Evolutionary conservation across 495 filamentous ascomycete species (phyloP), one percentile per base, ranked within the genome.

Genomic region (Xylaria scruposa): DNA sequence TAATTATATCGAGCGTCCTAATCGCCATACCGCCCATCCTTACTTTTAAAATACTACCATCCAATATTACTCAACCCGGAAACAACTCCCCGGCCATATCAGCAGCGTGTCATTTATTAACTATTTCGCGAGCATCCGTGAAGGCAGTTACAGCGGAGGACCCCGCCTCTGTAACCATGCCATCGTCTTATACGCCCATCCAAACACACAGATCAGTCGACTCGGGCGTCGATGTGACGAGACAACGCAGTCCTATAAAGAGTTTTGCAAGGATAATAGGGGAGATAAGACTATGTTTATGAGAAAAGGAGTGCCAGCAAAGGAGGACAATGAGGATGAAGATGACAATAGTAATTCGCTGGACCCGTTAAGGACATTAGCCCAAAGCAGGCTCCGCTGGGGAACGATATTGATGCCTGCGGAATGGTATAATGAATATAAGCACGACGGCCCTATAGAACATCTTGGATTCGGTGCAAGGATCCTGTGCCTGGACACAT

Each of bases 21-120:
- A 61, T 77, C 19, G 3, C 54, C 6, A 29, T 73, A 19, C 75
- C 71, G 1, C 13, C 70, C 7, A 26, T 70, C 29, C 15, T 77
- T 3, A 59, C 68, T 33, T 24, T 72, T 4, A 73, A 70, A 24
- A 42, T 19, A 21, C 58, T 75, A 10, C 68, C 75, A 5, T 68
- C 71, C 4, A 72, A 77, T 13, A 77, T 73, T 29, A 62, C 70
- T 0, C 59, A 54, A 7, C 40, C 73, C n/a, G 75, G 73, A 21
- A 71, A 68, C 40, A 77, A 77, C 66, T 77, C 75, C 15, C 73
- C 72, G 15, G 73, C 73, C 0, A 56, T 75, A 8, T 73, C 75
- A 9, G 71, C 73, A 13, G 68, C 73, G 33, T 77, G 75, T 47
- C 75, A 77, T 65, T 49, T 38, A n/a, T 75, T 73, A 7, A 42